A percentile compares a stretch with the other conserved stretches of the same genome.
phyloP scores from a whole-genome alignment of 1,284 basidiomycete species.

The Cutaneotrichosporon sp. region DNA sequence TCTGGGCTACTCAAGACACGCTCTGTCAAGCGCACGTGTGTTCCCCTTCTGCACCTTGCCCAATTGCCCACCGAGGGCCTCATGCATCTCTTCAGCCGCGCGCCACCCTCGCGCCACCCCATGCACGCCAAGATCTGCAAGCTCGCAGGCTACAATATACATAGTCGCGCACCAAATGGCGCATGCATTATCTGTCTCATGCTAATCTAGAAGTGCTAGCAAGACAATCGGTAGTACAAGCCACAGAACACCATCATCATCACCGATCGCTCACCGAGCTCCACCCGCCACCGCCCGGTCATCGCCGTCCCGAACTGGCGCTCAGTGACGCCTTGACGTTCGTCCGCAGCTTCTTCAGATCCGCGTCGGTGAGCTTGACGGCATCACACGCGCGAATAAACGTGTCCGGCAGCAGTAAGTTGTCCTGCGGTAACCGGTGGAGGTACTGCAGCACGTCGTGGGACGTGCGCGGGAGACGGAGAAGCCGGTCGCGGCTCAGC shows the following conservation, averaged over 20 bases:
- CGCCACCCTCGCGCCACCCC: background rate
- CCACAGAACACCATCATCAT: too few species aligned
- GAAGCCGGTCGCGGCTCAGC: conserved; percentile 41
- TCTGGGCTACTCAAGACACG: too few species aligned
- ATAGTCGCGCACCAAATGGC: background rate
- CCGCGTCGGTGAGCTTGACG: conserved; percentile 48
- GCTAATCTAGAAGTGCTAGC: background rate
- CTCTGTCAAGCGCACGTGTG: too few species aligned
- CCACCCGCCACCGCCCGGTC: background rate
- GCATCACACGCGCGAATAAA: conserved; percentile 48
- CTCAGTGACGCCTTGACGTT: conserved; percentile 43
- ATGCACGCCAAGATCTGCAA: background rate
- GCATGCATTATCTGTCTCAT: background rate
- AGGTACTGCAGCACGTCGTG: conserved; percentile 42
- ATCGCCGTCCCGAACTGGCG: background rate
- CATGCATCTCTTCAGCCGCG: too few species aligned
- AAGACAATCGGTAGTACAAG: background rate
- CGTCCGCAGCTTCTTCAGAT: conserved; percentile 40
- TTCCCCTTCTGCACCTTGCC: too few species aligned
- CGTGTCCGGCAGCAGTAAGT: conserved; percentile 45
- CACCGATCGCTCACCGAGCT: background rate
- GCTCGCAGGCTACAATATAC: background rate
- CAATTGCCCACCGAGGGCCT: too few species aligned
- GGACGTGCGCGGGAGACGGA: conserved; percentile 31
- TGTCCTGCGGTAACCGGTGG: conserved; percentile 45